Conservation (phyloP, 1,284 basidiomycete genomes). For the Sporisorium scitamineum region DNA sequence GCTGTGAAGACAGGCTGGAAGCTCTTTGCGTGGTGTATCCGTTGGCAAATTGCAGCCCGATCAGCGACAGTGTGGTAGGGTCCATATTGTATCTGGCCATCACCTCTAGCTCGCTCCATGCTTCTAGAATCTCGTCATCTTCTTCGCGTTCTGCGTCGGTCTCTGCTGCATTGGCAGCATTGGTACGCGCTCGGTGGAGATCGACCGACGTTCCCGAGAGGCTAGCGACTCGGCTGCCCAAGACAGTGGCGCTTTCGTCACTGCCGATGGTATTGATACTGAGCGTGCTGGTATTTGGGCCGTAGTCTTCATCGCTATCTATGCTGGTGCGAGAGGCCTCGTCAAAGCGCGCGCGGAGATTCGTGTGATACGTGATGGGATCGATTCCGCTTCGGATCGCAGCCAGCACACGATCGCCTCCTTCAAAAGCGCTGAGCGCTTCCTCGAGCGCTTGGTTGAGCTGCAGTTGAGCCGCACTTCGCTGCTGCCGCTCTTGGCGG, state of each 20-base stretch:
- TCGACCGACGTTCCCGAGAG: constrained; percentile 26
- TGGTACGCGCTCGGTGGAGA: constrained; percentile 20
- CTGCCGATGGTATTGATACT: constrained; percentile 51
- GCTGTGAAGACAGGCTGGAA: constrained; percentile 12
- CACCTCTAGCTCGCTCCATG: constrained; percentile 38
- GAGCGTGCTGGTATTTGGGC: constrained; percentile 44
- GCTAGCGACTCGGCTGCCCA: constrained; percentile 40
- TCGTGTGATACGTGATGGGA: neutral
- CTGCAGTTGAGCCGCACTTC: constrained; percentile 36
- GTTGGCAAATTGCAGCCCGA: constrained; percentile 48
- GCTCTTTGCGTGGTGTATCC: constrained; percentile 10
- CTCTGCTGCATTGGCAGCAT: neutral
- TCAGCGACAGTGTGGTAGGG: constrained; percentile 54
- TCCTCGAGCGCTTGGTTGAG: constrained; percentile 49
- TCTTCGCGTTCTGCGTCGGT: constrained; percentile 18
- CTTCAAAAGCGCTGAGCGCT: constrained; percentile 37
- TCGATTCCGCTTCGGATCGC: constrained; percentile 23
- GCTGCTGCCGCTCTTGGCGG: constrained; percentile 24
- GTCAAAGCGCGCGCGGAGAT: neutral
- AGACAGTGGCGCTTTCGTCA: constrained; percentile 50
- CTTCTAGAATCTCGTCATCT: constrained; percentile 42
- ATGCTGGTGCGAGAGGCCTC: constrained; percentile 16
- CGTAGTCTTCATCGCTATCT: constrained; percentile 46
- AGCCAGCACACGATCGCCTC: constrained; percentile 33
- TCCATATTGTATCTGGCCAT: constrained; percentile 58